Base-by-base conservation (phyloP, 352 stramenopile species). In the Phytophthora citricola region DNA sequence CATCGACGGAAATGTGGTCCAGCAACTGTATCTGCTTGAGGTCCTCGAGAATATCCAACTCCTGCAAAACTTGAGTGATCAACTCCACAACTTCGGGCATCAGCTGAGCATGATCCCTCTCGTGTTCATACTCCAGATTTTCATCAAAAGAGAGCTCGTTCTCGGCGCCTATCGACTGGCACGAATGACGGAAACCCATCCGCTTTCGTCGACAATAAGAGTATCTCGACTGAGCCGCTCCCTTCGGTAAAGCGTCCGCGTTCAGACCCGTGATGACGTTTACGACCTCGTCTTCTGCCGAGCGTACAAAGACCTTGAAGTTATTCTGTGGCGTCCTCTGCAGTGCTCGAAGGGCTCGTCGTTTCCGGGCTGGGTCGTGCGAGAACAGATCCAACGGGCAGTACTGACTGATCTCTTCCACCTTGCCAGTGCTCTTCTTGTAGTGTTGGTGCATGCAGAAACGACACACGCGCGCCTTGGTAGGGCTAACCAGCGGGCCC, bases 361-460 rank as follows among this genome's bases (percentile, higher is more conserved):
- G 73, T 32, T 93, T 91, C 41, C 87, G 77, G 8, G 61, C 58
- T 1, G 68, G 58, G 55, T 95, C 79, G 17, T 76, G 69, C 4
- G 89, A 94, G 49, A 95, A 97, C 34, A 97, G 65, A 66, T 92
- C 85, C 48, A 95, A 58, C 0, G 89, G 89, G 52, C 83, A 94
- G 58, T 95, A 97, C 66, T 86, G 70, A 44, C 89, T 97, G 55
- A 92, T 81, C 54, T 91, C 80, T 41, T 92, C 82, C 24, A 95
- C 80, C 49, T 95, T 94, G 41, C 81, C 85, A 20, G 78, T 64
- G 10, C 66, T 56, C 29, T 80, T 78, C 74, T 97, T 95, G 70
- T 91, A 92, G 53, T 93, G 83, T 52, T 97, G 89, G 71, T 97
- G 89, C 88, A 97, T 95, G 60, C 85, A 95, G 58, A 97, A 97